Percentiles rank a stretch among this genome's conserved stretches.
phyloP scores from a whole-genome alignment of 768 basidiomycete genomes.

The Trametes elegans region DNA sequence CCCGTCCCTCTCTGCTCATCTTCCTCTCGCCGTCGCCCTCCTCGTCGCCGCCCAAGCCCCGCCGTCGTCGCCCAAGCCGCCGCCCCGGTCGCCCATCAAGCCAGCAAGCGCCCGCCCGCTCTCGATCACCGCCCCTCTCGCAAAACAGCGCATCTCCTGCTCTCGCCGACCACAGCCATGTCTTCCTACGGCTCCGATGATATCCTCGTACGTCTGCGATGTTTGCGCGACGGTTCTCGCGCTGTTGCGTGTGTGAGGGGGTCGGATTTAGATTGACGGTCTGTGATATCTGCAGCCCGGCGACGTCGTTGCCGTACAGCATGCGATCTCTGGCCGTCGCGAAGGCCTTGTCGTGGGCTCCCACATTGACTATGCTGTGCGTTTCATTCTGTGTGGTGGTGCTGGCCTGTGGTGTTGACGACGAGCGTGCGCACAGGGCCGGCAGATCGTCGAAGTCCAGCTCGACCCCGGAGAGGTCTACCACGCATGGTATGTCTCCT shows the following conservation, averaged over 20 bases:
- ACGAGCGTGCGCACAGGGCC: slow-evolving; percentile 49
- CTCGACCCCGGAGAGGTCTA: slow-evolving; percentile 68
- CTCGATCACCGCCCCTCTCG: neutral
- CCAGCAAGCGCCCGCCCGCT: slow-evolving; percentile 6
- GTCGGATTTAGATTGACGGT: neutral
- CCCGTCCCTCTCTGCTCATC: slow-evolving; percentile 31
- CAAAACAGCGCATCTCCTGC: neutral
- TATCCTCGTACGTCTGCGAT: slow-evolving; percentile 28
- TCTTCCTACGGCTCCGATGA: slow-evolving; percentile 32
- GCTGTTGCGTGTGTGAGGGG: neutral
- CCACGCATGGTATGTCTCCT: slow-evolving; percentile 53
- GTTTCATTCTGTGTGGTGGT: slow-evolving; percentile 26
- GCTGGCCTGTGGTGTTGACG: neutral
- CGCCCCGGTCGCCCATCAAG: slow-evolving; percentile 2
- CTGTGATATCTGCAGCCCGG: slow-evolving; percentile 52
- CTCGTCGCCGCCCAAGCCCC: slow-evolving; percentile 33
- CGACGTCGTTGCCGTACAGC: slow-evolving; percentile 76
- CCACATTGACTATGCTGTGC: slow-evolving; percentile 65
- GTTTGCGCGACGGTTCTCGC: too few relatives aligned
- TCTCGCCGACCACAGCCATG: slow-evolving; percentile 15
- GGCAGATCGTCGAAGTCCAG: slow-evolving; percentile 80
- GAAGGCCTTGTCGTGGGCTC: slow-evolving; percentile 83
- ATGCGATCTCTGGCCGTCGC: slow-evolving; percentile 53
- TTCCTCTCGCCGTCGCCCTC: slow-evolving; percentile 21
- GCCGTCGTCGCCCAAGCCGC: slow-evolving; percentile 16